Percentiles rank a stretch among this genome's conserved stretches.
Conservation (phyloP, 495 filamentous ascomycete genomes). For the Daldinia loculata region DNA sequence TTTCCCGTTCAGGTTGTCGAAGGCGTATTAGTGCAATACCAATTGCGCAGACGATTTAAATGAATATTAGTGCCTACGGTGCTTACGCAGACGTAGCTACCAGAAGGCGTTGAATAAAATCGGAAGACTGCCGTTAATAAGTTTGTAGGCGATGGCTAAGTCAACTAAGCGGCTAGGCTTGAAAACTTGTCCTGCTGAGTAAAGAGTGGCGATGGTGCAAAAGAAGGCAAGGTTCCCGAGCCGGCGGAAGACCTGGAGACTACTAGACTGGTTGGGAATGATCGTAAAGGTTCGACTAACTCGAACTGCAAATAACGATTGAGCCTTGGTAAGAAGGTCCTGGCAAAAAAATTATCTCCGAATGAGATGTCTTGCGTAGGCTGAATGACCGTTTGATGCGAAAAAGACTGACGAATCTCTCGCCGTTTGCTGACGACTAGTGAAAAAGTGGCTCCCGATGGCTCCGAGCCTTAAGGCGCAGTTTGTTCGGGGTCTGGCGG, state of each 20-base stretch:
- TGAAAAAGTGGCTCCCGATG: conserved; percentile 33
- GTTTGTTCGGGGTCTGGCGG: conserved; percentile 20
- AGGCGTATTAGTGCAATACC: conserved; percentile 18
- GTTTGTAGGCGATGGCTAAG: conserved; percentile 18
- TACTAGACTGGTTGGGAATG: conserved; percentile 37
- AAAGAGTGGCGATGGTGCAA: conserved; percentile 30
- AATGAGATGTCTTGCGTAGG: conserved; percentile 33
- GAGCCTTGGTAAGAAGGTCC: conserved; percentile 26
- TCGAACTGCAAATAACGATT: conserved; percentile 23
- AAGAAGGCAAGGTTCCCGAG: conserved; percentile 38
- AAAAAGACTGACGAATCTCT: conserved; percentile 41
- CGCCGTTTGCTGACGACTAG: conserved; percentile 32
- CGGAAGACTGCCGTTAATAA: conserved; percentile 26
- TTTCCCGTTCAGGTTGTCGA: conserved; percentile 21
- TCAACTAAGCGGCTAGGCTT: conserved; percentile 34
- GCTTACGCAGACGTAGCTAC: conserved; percentile 31
- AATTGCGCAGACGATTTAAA: conserved; percentile 16
- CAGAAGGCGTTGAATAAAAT: conserved; percentile 20
- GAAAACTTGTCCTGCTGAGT: conserved; percentile 15
- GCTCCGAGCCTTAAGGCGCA: conserved; percentile 41
- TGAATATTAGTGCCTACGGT: conserved; percentile 27
- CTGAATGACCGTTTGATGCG: conserved; percentile 19
- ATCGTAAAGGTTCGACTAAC: conserved; percentile 22
- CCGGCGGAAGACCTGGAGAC: conserved; percentile 43
- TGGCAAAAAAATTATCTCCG: conserved; percentile 23